Evolutionary conservation across 1,139 yeast genomes (phyloP), one percentile per base, ranked within the genome.

Genomic region (Taiozyma sp.): DNA sequence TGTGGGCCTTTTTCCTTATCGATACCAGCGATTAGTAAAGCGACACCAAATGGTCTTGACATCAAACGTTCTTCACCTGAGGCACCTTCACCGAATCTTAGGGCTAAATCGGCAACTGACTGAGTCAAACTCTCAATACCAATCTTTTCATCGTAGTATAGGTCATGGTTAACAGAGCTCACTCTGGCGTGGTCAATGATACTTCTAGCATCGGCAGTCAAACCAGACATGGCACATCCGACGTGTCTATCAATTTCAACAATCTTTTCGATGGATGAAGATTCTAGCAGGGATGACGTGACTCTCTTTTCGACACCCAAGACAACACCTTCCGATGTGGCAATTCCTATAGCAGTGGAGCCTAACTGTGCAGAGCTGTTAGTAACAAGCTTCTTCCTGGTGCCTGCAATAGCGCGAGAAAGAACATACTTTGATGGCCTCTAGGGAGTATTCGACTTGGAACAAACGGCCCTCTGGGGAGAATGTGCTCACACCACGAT

Each of bases 11-110:
- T 86, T 62, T 90, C 96, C 55, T 82, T 77, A 72, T 93, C 99
- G 61, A 84, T 79, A 48, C 99, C 99, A 9, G 99, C 99, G 66
- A 95, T 87, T 65, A 95, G 79, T 59, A 95, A 75, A 2, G 99
- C 99, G 49, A 95, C 99, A 67, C 99, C 99, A 70, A 95, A 95
- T 12, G 99, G 99, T 73, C 99, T 84, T 5, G 97, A 90, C 99
- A 95, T 95, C 62, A 92, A 80, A 68, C 96, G 81, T 70, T 95
- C 95, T 68, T 93, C 98, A 55, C 97, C 99, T 45, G 93, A 86
- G 12, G 97, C 99, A 60, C 98, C 97, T 73, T 93, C 99, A 55
- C 99, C 99, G 64, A 95, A 95, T 67, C 98, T 80, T 62, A 95
- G 77, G 3, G 99, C 99, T 67, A 95, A 79, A 72, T 95, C 99